Percentiles rank a stretch among this genome's conserved stretches.
These are phyloP conservation scores for Aspergillus asperescens DNA, from an alignment of 495 filamentous ascomycete genomes.

Conservation along the genomic window DNA sequence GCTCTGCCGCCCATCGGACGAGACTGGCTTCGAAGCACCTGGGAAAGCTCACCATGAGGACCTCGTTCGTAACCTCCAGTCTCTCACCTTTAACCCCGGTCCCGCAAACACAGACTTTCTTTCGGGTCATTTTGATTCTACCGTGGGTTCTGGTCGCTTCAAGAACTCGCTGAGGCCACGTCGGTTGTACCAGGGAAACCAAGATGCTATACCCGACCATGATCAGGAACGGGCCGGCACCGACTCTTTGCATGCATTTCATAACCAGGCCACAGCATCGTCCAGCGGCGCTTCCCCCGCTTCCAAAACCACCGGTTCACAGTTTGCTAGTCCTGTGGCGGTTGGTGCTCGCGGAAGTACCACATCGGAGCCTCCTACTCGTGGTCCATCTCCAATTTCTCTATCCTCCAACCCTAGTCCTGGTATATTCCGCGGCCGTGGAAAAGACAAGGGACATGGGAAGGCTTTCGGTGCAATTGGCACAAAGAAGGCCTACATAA, in stretches of 20 bases:
- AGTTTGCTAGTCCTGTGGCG: slow-evolving; percentile 15
- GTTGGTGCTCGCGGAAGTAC: slow-evolving; percentile 8
- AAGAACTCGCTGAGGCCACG: slow-evolving; percentile 20
- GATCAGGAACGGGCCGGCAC: slow-evolving; percentile 1
- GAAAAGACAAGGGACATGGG: slow-evolving; percentile 11
- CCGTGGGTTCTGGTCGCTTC: slow-evolving; percentile 11
- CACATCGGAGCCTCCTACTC: slow-evolving; percentile 18
- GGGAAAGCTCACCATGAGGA: slow-evolving; percentile 15
- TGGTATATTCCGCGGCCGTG: slow-evolving; percentile 4
- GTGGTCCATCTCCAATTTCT: slow-evolving; percentile 19
- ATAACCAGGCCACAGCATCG: slow-evolving; percentile 3
- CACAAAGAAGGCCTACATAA: slow-evolving; percentile 9
- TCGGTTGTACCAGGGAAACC: slow-evolving; percentile 21
- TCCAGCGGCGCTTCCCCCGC: slow-evolving; percentile 12
- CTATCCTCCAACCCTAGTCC: slow-evolving; percentile 17
- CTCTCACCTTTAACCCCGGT: slow-evolving; percentile 16
- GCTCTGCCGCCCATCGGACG: slow-evolving; percentile 6
- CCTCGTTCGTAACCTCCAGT: slow-evolving; percentile 17
- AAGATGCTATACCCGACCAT: not conserved
- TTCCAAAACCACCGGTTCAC: slow-evolving; percentile 15
- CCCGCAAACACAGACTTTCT: slow-evolving; percentile 9
- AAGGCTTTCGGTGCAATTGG: slow-evolving; percentile 14
- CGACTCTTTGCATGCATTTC: slow-evolving; percentile 8
- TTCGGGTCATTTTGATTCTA: slow-evolving; percentile 9
- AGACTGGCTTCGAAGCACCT: slow-evolving; percentile 6